Evolutionary conservation across 192 early-diverging fungal species (phyloP), one percentile per base, ranked within the genome.

Genomic region (Phlyctochytrium planicorne): DNA sequence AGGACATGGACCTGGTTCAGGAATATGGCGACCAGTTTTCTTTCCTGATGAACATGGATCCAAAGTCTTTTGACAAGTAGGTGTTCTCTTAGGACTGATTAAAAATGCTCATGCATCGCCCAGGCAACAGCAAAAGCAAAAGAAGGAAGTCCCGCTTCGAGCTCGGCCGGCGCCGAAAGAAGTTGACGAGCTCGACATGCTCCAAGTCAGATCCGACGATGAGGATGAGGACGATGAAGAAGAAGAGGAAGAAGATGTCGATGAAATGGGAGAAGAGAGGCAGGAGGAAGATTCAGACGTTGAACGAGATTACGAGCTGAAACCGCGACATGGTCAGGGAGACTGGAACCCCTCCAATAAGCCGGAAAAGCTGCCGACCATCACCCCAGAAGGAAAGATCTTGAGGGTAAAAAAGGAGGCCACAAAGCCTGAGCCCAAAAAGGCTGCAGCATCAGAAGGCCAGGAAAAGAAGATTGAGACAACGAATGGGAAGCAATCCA

Each of bases 1-100:
- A 91, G 52, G 91, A 92, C 77, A 64, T 91, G 63, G 84, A 84
- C 36, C 82, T 92, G 40, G 84, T 91, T 56, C 75, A 80, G 12
- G 87, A 92, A 60, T 84, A 90, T 64, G 77, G 84, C 25, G 69
- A 72, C n/a, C 75, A 78, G 60, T 68, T 81, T 3, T 62, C 71
- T 17, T 92, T 92, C 70, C 74, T 92, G 69, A 78, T 61, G 35
- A 72, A 75, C 25, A 71, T 91, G 73, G 81, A 90, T 64, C 68
- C 85, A 1, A 84, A 85, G 29, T 83, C 78, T 40, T 60, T 91
- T 6, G 74, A 79, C 34, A 87, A 85, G 88, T 89, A 87, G 61
- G 6, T 12, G 50, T n/a, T 4, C 16, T 30, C 30, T 35, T 30
- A 14, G 40, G 10, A 14, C 40, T 14, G 40, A 47, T 47, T 47